A percentile compares a stretch with the other conserved stretches of the same genome.
These are phyloP conservation scores for Daldinia childiae DNA, from an alignment of 495 filamentous ascomycete species.

Conservation along the genomic window DNA sequence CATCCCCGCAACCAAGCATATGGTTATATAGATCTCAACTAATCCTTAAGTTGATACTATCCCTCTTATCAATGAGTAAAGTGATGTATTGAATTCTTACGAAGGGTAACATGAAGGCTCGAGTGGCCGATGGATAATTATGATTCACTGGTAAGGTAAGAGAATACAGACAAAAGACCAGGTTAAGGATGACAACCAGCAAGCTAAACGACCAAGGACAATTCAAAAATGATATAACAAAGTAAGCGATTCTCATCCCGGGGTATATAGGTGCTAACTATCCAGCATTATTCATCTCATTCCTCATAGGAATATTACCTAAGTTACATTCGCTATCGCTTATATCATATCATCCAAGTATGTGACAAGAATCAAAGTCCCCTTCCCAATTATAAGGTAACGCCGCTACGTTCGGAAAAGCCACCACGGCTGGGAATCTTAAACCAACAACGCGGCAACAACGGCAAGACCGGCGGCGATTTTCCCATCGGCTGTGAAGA, in stretches of 20 bases:
- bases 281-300: background rate
- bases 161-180: no score
- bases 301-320: background rate
- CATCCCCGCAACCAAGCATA: no score
- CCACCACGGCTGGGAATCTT: background rate
- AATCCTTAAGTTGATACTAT: no score
- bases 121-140: no score
- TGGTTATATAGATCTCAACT: no score
- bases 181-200: background rate
- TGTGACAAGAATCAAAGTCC: conserved; percentile 13
- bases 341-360: conserved; percentile 13
- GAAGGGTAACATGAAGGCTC: no score
- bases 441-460: conserved; percentile 34
- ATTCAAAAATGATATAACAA: background rate
- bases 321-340: background rate
- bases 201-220: background rate
- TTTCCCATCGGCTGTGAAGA: conserved; percentile 31
- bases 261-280: conserved; percentile 26
- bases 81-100: no score
- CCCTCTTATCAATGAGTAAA: no score
- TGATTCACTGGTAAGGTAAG: no score
- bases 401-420: background rate
- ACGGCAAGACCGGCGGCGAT: conserved; percentile 28
- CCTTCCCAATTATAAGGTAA: background rate
- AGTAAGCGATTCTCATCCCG: conserved; percentile 18